Evolutionary conservation across 2,329 filamentous ascomycete genomes (phyloP).

Genomic region (Sordariomycetes sp.): DNA sequence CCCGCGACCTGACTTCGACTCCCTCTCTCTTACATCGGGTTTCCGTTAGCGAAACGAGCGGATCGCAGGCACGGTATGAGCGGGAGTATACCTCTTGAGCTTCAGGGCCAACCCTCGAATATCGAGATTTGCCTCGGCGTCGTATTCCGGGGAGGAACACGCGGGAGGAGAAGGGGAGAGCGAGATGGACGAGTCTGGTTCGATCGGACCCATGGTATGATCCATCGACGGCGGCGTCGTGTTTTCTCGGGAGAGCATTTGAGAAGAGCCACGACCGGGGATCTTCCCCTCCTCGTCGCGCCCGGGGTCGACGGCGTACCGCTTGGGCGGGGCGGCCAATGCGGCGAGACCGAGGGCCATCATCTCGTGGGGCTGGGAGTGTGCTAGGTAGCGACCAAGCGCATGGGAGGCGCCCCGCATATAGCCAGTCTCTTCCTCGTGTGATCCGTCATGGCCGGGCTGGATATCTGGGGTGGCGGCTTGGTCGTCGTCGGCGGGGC

Average conservation of each 20-base stretch:
- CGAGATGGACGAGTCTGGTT: not conserved
- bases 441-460: not conserved
- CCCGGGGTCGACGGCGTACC: not conserved
- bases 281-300: too few species aligned
- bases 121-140: not conserved
- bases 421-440: not conserved
- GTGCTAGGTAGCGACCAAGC: not conserved
- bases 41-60: too few species aligned
- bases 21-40: too few species aligned
- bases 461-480: not conserved
- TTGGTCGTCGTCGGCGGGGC: not conserved
- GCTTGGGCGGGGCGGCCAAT: not conserved
- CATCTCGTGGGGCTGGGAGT: not conserved
- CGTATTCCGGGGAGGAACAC: not conserved
- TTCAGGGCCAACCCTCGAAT: not conserved
- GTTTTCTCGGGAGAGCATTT: not conserved
- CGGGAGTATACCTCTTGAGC: not conserved
- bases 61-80: not conserved
- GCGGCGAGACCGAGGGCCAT: not conserved
- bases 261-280: too few species aligned
- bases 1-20: too few species aligned
- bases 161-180: not conserved
- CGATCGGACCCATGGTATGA: not conserved
- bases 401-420: not conserved
- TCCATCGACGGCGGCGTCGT: not conserved